phyloP scores from a whole-genome alignment of 306 rosid genomes.

The Astragalus membranaceus region DNA sequence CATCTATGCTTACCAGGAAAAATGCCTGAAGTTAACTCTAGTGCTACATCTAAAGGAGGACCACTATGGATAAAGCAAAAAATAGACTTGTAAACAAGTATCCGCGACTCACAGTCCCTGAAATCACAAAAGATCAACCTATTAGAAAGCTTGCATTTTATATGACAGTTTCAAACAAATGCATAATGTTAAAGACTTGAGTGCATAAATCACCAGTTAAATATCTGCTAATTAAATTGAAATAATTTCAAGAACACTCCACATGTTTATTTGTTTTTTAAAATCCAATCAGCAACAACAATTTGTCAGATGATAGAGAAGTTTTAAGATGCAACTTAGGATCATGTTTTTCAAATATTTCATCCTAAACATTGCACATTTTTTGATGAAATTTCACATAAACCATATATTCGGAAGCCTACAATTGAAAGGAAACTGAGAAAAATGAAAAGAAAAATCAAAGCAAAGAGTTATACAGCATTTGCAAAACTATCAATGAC shows the following conservation, averaged over 20 bases:
- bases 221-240: background rate
- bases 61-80: constrained; percentile 26
- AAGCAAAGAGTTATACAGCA: background rate
- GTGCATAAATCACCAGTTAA: background rate
- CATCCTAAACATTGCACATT: background rate
- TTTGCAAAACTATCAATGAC: background rate
- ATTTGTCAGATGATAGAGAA: background rate
- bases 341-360: background rate
- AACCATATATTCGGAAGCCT: background rate
- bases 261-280: no score
- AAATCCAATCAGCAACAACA: background rate
- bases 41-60: constrained; percentile 29
- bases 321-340: background rate
- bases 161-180: background rate
- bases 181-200: background rate
- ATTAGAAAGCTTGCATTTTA: background rate
- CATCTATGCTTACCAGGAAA: constrained; percentile 49
- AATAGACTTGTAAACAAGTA: constrained; percentile 3
- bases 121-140: background rate
- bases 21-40: constrained; percentile 34
- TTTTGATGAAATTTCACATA: background rate
- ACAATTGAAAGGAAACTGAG: background rate
- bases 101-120: background rate
- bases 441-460: background rate
- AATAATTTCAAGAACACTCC: no score